Base-by-base conservation (phyloP, 1,284 basidiomycete species). In the Rhodotorula sp. region DNA sequence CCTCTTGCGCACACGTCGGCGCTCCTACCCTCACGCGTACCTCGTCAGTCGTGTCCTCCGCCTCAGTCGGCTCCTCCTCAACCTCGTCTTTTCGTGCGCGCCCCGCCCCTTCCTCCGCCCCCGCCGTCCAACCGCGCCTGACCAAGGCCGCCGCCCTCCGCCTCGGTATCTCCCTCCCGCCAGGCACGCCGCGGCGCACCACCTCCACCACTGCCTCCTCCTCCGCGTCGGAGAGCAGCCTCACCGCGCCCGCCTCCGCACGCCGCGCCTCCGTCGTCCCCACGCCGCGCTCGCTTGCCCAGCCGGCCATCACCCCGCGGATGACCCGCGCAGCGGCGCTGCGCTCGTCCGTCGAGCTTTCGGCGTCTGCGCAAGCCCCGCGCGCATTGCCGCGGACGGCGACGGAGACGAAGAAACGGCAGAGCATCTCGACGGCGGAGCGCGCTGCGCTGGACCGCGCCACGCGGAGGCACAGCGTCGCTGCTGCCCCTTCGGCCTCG, bases 71-170 rank as follows among this genome's bases (percentile, higher is more conserved):
- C 10, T 70, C 73, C 0, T 67, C 72, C 0, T 50, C 54, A 1
- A 76, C 82, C 1, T 73, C 81, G 7, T 62, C 51, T 2, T 93
- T 92, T 84, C 86, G 85, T 63, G 92, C 91, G 10, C 88, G 91
- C n/a, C 81, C 85, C 0, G 78, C 91, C 0, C 92, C 91, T 0
- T 76, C 85, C 13, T 88, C 89, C 0, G 85, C 85, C 27, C 90
- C 92, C 0, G 86, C 88, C 73, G 91, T 91, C 71, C 84, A 88
- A 36, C 92, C 92, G 0, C 88, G 92, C 51, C 88, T 88, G 69
- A 89, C 90, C 15, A 88, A 88, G 66, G 88, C 91, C 0, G 90
- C 92, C 0, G 88, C 89, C 8, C 85, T 94, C 9, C 87, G 92
- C 10, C 80, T 82, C 66, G 82, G 82, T 36, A 59, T 82, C 56